Evolutionary conservation across 2,329 filamentous ascomycete species (phyloP).

Genomic region (Zarea fungicola): DNA sequence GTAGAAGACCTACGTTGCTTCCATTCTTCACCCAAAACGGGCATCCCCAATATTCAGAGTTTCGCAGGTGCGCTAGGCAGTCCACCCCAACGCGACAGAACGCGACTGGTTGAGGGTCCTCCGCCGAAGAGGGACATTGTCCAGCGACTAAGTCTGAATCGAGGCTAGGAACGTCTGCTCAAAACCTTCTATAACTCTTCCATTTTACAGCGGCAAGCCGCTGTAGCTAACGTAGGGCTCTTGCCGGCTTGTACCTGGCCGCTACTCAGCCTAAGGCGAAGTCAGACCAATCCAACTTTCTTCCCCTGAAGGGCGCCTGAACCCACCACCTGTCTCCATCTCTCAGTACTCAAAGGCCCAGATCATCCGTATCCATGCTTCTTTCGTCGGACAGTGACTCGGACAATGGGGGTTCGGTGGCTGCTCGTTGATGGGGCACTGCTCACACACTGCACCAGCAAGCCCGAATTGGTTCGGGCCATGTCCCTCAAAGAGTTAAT

Average conservation of each 20-base stretch:
- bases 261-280: too few relatives aligned
- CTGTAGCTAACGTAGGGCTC: background rate
- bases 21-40: background rate
- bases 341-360: background rate
- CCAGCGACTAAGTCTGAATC: constrained; percentile 1
- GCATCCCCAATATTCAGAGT: constrained; percentile 7
- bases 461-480: constrained; percentile 5
- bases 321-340: background rate
- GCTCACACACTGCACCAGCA: too few relatives aligned
- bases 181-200: constrained; percentile 4
- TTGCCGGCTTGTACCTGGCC: background rate
- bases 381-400: too few relatives aligned
- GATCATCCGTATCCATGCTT: background rate
- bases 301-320: background rate
- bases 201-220: background rate
- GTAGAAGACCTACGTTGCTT: background rate
- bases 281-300: background rate
- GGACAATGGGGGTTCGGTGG: background rate
- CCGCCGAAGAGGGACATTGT: too few relatives aligned
- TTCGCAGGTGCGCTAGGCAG: background rate
- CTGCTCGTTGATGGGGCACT: background rate
- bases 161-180: constrained; percentile 4
- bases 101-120: too few relatives aligned
- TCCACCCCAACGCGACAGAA: too few relatives aligned
- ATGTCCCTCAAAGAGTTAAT: background rate